phyloP scores from a whole-genome alignment of 2,329 filamentous ascomycete species.

The Daldinia sp. region DNA sequence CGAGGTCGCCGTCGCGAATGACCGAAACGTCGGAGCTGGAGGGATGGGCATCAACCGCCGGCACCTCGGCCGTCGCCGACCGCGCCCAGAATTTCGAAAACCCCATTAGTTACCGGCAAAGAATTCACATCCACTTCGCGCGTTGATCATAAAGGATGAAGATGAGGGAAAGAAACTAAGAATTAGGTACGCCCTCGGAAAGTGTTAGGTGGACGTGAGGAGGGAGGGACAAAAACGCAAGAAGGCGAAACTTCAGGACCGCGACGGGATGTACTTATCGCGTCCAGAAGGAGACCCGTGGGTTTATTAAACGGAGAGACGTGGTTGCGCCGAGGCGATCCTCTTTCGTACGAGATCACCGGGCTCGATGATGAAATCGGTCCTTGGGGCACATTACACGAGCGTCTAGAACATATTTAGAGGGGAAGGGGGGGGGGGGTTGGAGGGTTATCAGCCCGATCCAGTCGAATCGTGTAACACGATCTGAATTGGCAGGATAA shows the following conservation, averaged over 20 bases:
- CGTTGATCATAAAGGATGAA: not conserved
- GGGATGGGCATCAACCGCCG: conserved; percentile 21
- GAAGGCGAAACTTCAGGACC: conserved; percentile 7
- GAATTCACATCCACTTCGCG: not conserved
- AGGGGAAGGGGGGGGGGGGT: not conserved
- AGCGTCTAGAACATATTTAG: conserved; percentile 23
- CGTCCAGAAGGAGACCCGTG: not conserved
- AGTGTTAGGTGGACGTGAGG: not conserved
- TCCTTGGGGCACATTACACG: not conserved
- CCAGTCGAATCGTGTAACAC: conserved; percentile 1
- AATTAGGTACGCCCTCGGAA: not conserved
- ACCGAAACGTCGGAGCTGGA: conserved; percentile 45
- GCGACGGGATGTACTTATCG: conserved; percentile 3
- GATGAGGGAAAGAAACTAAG: not conserved
- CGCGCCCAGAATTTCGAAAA: conserved; percentile 42
- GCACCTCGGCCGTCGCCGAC: conserved; percentile 25
- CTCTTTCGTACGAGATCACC: conserved; percentile 24
- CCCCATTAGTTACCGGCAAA: conserved; percentile 37
- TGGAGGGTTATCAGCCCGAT: not conserved
- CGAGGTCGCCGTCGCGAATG: conserved; percentile 47
- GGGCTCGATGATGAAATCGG: conserved; percentile 34
- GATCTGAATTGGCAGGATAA: conserved; percentile 11
- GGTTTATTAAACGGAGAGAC: conserved; percentile 8
- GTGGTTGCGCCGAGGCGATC: conserved; percentile 1
- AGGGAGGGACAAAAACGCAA: not conserved